Base-by-base conservation (phyloP, 805 yeast species). In the Metschnikowia chrysomelidarum region DNA sequence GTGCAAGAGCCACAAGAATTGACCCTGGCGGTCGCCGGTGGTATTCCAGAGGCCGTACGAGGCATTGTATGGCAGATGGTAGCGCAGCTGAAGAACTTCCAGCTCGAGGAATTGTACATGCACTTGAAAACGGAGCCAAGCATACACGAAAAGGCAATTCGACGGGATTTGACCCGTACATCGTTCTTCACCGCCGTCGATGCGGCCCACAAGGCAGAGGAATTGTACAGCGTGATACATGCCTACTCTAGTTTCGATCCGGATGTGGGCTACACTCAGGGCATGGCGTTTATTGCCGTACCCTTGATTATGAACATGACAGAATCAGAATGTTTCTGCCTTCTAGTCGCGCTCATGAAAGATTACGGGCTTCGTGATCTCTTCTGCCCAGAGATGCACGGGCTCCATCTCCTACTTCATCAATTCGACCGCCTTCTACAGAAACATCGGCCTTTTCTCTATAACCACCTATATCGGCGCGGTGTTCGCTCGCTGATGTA, bases 241-340 rank as follows among this genome's bases (percentile, higher is more conserved):
- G 89, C 88, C 0, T 93, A 91, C 62, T 78, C 93, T 15, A 62
- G 87, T 30, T 82, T 76, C 56, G 98, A 93, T 57, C 79, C 84
- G 1, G 97, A 89, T 33, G 96, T 93, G 32, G 98, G 98, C 0
- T 93, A 93, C 54, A 93, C 97, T 2, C 98, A 93, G 60, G 98
- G 98, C 6, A 88, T 93, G 96, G 95, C 95, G 1, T 93, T 93
- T 53, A 77, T 93, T 27, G 76, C 86, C 0, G 87, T 87, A 5
- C 97, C 98, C 2, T 60, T 93, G 30, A 65, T 88, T 28, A 69
- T 89, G 66, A 86, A 86, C 49, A 75, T 87, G 80, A 72, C 66
- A 24, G 96, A 89, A 46, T 71, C 82, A 29, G 97, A 91, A 56
- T 80, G 95, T 4, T 91, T 91, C 61, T 79, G 93, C 41, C 58